phyloP scores from a whole-genome alignment of 148 eudicot species.

The Simmondsia chinensis region DNA sequence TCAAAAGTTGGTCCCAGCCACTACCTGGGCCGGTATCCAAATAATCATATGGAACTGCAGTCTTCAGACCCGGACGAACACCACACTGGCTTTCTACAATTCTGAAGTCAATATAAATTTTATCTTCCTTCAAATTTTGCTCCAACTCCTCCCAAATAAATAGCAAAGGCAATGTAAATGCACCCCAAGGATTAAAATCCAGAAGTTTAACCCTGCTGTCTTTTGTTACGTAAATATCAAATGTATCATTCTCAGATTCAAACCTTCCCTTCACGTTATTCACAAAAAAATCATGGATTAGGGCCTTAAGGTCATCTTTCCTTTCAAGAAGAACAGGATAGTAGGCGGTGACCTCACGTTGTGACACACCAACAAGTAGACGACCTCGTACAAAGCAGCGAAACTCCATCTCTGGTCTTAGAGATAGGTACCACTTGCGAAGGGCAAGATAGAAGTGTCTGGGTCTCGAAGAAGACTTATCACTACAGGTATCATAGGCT shows the following conservation, averaged over 20 bases:
- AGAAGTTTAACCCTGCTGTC: slow-evolving; percentile 57
- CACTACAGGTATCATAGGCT: slow-evolving; percentile 71
- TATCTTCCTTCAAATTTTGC: slow-evolving; percentile 14
- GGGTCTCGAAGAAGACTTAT: slow-evolving; percentile 57
- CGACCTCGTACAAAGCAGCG: slow-evolving; percentile 58
- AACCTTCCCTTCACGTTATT: slow-evolving; percentile 41
- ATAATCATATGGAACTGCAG: slow-evolving; percentile 90
- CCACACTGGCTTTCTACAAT: slow-evolving; percentile 60
- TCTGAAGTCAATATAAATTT: slow-evolving; percentile 39
- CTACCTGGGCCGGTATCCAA: slow-evolving; percentile 79
- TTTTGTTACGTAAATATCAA: slow-evolving; percentile 66
- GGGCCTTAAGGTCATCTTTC: slow-evolving; percentile 29
- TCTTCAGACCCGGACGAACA: slow-evolving; percentile 77
- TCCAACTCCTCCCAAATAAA: slow-evolving; percentile 89
- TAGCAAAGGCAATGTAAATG: slow-evolving; percentile 62
- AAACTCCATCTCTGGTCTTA: slow-evolving; percentile 85
- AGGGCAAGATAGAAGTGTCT: slow-evolving; percentile 59
- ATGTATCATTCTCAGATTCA: slow-evolving; percentile 57
- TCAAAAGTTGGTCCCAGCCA: slow-evolving; percentile 91
- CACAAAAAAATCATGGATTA: slow-evolving; percentile 42
- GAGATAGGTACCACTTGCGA: slow-evolving; percentile 72
- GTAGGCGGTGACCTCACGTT: slow-evolving; percentile 83
- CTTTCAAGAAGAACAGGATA: slow-evolving; percentile 54
- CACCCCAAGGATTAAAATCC: slow-evolving; percentile 93
- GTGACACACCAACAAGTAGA: slow-evolving; percentile 61